phyloP scores from a whole-genome alignment of 148 eudicot genomes.

The Chenopodium formosanum region DNA sequence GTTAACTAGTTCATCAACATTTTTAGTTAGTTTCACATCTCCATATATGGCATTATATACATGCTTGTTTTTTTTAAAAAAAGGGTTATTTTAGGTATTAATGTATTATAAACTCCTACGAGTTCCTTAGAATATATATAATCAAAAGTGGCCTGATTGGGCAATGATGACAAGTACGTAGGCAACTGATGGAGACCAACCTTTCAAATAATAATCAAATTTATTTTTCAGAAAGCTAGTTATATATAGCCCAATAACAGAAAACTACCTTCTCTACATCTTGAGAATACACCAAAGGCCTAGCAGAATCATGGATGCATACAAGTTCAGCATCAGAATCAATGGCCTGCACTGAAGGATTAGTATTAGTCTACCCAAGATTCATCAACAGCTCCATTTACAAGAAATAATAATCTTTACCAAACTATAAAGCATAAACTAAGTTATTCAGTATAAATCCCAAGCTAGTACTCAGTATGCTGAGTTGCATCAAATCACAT shows the following conservation, averaged over 20 bases:
- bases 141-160: background rate
- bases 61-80: no score
- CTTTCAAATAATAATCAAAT: background rate
- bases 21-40: no score
- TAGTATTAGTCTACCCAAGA: slow-evolving; percentile 6
- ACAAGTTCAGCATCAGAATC: slow-evolving; percentile 71
- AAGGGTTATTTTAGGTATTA: no score
- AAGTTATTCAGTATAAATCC: background rate
- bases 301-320: slow-evolving; percentile 97
- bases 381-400: background rate
- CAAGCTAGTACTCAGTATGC: background rate
- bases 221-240: background rate
- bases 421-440: background rate
- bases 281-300: slow-evolving; percentile 66
- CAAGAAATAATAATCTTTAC: slow-evolving; percentile 7
- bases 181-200: background rate
- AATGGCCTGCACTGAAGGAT: slow-evolving; percentile 51
- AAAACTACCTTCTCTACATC: slow-evolving; percentile 64
- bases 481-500: background rate
- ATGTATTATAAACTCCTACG: no score
- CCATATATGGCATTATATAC: no score
- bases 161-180: background rate
- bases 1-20: no score
- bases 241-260: background rate
- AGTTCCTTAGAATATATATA: no score